A percentile compares a stretch with the other conserved stretches of the same genome.
Evolutionary conservation across 805 yeast genomes (phyloP).

Genomic region (Yarrowia bubula): DNA sequence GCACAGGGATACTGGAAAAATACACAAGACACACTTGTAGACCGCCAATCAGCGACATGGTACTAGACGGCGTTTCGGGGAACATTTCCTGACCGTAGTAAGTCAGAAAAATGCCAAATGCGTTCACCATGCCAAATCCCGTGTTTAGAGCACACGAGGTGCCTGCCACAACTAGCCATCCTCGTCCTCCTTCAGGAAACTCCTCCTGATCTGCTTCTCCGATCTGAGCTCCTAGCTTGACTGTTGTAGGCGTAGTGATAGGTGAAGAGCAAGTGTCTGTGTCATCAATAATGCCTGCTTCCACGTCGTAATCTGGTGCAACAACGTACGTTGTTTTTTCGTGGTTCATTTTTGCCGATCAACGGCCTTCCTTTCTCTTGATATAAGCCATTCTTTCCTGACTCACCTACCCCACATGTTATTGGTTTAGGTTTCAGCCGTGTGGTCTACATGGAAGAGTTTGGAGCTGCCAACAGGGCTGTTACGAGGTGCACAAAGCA

Average conservation of each 20-base stretch:
- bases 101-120: slow-evolving; percentile 57
- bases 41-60: slow-evolving; percentile 55
- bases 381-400: background rate
- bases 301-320: background rate
- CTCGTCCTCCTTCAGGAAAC: slow-evolving; percentile 50
- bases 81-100: slow-evolving; percentile 46
- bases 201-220: slow-evolving; percentile 36
- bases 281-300: background rate
- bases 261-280: slow-evolving; percentile 5
- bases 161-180: slow-evolving; percentile 54
- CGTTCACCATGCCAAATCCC: slow-evolving; percentile 59
- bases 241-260: background rate
- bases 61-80: slow-evolving; percentile 46
- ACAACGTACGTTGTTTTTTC: slow-evolving; percentile 4
- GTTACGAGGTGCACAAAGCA: background rate
- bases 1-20: slow-evolving; percentile 41
- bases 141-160: slow-evolving; percentile 47
- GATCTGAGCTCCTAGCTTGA: slow-evolving; percentile 10
- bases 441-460: background rate
- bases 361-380: background rate
- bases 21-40: slow-evolving; percentile 49
- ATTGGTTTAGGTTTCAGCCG: background rate
- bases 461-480: background rate
- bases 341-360: background rate
- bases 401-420: slow-evolving; percentile 11